Evolutionary conservation across 495 filamentous ascomycete species (phyloP).

Genomic region (Talaromyces trachyspermus): DNA sequence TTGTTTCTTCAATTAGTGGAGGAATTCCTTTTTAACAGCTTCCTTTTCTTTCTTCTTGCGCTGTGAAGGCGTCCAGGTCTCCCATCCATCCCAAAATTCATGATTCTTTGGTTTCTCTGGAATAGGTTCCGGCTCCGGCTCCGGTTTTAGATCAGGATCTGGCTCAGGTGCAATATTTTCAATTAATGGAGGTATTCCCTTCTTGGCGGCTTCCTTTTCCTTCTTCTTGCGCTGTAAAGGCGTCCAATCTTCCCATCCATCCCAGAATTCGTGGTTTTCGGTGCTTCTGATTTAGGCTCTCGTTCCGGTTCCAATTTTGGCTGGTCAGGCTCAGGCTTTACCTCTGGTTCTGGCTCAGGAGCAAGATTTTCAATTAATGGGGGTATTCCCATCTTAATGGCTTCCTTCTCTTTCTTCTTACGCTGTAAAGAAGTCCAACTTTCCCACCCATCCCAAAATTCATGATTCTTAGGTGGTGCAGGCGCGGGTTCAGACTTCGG

Average conservation of each 20-base stretch:
- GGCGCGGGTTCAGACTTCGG: slow-evolving; percentile 16
- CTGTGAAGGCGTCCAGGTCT: slow-evolving; percentile 3
- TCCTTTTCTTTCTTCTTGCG: slow-evolving; percentile 16
- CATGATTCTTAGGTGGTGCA: slow-evolving; percentile 12
- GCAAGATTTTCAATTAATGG: slow-evolving; percentile 9
- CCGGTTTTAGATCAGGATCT: slow-evolving; percentile 20
- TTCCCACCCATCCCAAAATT: slow-evolving; percentile 3
- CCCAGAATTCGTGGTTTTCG: slow-evolving; percentile 9
- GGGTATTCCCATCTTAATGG: slow-evolving; percentile 6
- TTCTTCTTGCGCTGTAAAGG: slow-evolving; percentile 12
- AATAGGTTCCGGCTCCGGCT: slow-evolving; percentile 17
- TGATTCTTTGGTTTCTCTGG: slow-evolving; percentile 9
- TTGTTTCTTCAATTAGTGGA: neutral
- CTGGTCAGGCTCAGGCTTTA: no score
- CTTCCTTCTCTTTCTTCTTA: slow-evolving; percentile 16
- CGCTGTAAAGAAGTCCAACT: slow-evolving; percentile 2
- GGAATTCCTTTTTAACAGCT: slow-evolving; percentile 9
- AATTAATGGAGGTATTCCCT: slow-evolving; percentile 4
- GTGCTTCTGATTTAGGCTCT: slow-evolving; percentile 1
- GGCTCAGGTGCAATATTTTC: slow-evolving; percentile 13
- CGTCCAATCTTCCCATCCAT: slow-evolving; percentile 3
- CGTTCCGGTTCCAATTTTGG: slow-evolving; percentile 27
- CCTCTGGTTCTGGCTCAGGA: slow-evolving; percentile 17
- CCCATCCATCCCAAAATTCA: slow-evolving; percentile 4
- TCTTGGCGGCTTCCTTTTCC: slow-evolving; percentile 12